Conservation (phyloP, 2,329 filamentous ascomycete species). For the Calycina herbarum region DNA sequence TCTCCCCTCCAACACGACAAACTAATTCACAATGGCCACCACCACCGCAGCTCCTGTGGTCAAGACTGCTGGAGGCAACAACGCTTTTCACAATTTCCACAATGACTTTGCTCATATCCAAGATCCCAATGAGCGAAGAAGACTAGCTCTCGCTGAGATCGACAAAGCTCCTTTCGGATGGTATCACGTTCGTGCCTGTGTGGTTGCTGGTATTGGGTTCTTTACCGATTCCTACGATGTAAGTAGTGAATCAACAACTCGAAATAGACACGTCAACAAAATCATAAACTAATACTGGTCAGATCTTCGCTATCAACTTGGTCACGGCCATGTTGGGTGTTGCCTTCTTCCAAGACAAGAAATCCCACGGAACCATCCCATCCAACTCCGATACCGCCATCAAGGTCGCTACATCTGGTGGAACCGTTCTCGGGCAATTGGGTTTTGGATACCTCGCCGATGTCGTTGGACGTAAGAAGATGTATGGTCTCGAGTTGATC, state of each 20-base stretch:
- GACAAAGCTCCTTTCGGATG: constrained; percentile 81
- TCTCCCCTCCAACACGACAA: neutral
- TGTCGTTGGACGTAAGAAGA: constrained; percentile 71
- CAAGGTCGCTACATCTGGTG: constrained; percentile 81
- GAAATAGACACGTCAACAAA: neutral
- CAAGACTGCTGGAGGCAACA: constrained; percentile 56
- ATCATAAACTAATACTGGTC: neutral
- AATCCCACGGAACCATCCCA: constrained; percentile 57
- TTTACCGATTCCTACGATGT: constrained; percentile 87
- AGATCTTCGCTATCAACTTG: constrained; percentile 38
- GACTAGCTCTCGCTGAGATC: constrained; percentile 77
- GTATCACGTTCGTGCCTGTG: constrained; percentile 76
- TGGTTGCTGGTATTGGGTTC: constrained; percentile 83
- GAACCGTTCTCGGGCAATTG: constrained; percentile 80
- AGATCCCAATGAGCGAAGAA: constrained; percentile 73
- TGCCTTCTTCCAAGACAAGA: constrained; percentile 30
- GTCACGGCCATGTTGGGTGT: constrained; percentile 36
- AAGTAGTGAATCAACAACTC: constrained; percentile 50
- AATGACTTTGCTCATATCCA: constrained; percentile 61
- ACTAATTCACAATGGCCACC: neutral
- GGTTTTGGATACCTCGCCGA: constrained; percentile 79
- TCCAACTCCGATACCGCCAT: constrained; percentile 73
- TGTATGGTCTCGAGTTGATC: constrained; percentile 78
- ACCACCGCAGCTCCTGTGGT: neutral
- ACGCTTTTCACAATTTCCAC: constrained; percentile 75